Evolutionary conservation across 805 yeast genomes (phyloP).

Genomic region (Yarrowia hollandica): DNA sequence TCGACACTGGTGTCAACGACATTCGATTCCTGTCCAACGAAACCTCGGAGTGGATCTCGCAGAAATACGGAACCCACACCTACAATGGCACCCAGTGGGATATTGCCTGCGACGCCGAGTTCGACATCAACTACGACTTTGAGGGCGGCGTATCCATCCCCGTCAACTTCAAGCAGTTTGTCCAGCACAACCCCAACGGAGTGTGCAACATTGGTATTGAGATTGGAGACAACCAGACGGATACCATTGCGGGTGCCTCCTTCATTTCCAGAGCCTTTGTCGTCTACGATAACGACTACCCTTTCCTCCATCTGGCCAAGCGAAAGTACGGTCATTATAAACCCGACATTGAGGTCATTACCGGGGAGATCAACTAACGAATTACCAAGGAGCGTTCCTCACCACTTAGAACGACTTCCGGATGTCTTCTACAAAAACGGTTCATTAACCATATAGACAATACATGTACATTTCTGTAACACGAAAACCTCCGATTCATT

Average conservation of each 20-base stretch:
- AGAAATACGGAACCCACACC: constrained; percentile 14
- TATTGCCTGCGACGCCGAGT: constrained; percentile 14
- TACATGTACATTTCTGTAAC: too few species aligned
- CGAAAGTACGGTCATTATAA: constrained; percentile 2
- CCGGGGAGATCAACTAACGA: background rate
- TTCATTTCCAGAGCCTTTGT: constrained; percentile 16
- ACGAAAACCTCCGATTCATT: too few species aligned
- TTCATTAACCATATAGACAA: too few species aligned
- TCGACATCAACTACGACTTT: constrained; percentile 24
- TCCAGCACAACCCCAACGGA: constrained; percentile 28
- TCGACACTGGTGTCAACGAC: constrained; percentile 18
- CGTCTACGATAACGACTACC: constrained; percentile 24
- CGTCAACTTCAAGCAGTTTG: constrained; percentile 31
- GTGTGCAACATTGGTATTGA: constrained; percentile 1
- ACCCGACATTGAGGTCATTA: constrained; percentile 6
- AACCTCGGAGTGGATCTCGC: constrained; percentile 20
- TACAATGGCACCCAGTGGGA: constrained; percentile 26
- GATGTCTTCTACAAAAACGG: too few species aligned
- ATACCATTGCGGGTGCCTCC: constrained; percentile 16
- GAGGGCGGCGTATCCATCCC: constrained; percentile 17
- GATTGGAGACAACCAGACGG: constrained; percentile 4
- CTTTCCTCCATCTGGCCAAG: constrained; percentile 13
- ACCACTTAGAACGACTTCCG: too few species aligned
- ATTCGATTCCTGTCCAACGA: constrained; percentile 19
- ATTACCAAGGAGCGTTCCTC: too few species aligned